Evolutionary conservation across 202 grass and related monocot genomes (phyloP), one percentile per base, ranked within the genome.

Genomic region (Bolboschoenoplectus hybrid): DNA sequence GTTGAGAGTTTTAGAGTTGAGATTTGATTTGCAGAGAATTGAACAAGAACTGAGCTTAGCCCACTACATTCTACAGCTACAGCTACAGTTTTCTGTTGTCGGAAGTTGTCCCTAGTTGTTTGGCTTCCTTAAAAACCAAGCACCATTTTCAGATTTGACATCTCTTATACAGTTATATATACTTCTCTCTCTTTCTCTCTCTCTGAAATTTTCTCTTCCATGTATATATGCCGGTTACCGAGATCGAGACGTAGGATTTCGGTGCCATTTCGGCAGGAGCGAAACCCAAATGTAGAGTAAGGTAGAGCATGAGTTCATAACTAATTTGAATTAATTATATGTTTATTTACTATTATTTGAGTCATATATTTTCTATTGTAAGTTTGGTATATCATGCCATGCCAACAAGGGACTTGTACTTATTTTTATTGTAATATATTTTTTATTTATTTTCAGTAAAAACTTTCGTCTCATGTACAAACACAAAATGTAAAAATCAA

Each of bases 91-190:
- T 52, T 75, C 20, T 75, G 9, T 75, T 74, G 67, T 45, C 40
- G 67, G 67, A 45, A 45, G 1, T 71, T 71, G 60, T 82, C 80
- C 10, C 80, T 82, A 45, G 53, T 34, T 57, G 14, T 13, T 63
- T 63, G 77, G 19, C 77, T 81, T 58, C 57, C 77, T 63, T 60
- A 19, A 67, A 82, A 50, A 44, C n/a, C 40, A 47, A 14, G 43
- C 61, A 82, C 62, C 60, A 67, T 66, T 82, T 26, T 36, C 60
- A 20, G 40, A 75, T 52, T 75, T 53, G 47, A 49, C 73, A 76
- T 46, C 7, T 45, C 14, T 10, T 63, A 1, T 63, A 63, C 26
- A 26, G 26, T 26, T 26, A 26, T 26, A 26, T 26, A 26, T 26
- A 26, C 26, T 26, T 26, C 26, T 26, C 26, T 26, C 26, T 26